phyloP scores from a whole-genome alignment of 2,329 filamentous ascomycete genomes.

The Aciculosporium take region DNA sequence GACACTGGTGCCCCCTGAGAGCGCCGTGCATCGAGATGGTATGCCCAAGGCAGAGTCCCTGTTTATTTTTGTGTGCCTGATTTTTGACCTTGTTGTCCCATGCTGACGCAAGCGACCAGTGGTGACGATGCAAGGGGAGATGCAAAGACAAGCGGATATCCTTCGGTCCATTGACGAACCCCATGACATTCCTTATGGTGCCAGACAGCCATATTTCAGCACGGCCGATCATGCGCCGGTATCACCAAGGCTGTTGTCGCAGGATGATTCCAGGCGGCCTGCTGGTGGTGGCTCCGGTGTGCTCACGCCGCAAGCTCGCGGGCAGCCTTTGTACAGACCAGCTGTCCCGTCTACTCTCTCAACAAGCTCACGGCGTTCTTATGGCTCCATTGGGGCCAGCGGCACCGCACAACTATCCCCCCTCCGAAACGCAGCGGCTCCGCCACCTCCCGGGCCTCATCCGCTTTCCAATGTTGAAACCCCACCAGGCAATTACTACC shows the following conservation, averaged over 20 bases:
- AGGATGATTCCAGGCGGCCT: conserved; percentile 70
- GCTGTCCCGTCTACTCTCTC: conserved; percentile 72
- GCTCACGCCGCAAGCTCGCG: conserved; percentile 40
- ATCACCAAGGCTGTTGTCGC: conserved; percentile 74
- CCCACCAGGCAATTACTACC: conserved; percentile 44
- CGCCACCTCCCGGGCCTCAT: conserved; percentile 51
- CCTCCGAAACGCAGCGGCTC: conserved; percentile 49
- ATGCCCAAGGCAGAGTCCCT: conserved; percentile 27
- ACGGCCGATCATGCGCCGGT: conserved; percentile 63
- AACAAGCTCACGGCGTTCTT: conserved; percentile 60
- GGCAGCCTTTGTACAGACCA: conserved; percentile 56
- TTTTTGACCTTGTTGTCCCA: neutral
- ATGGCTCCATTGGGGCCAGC: conserved; percentile 71
- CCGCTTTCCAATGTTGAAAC: conserved; percentile 48
- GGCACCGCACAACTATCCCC: conserved; percentile 60
- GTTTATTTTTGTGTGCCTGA: conserved; percentile 9
- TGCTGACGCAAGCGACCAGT: conserved; percentile 23
- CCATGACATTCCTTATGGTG: conserved; percentile 54
- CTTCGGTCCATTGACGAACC: conserved; percentile 46
- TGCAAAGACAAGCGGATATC: conserved; percentile 46
- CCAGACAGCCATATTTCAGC: conserved; percentile 51
- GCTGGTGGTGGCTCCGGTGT: conserved; percentile 46
- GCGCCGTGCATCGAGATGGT: conserved; percentile 70
- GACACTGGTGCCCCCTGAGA: conserved; percentile 60
- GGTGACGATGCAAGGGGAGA: conserved; percentile 40